Percentiles rank a stretch among this genome's conserved stretches.
Evolutionary conservation across 768 basidiomycete genomes (phyloP).

Genomic region (Kwoniella shandongensis): DNA sequence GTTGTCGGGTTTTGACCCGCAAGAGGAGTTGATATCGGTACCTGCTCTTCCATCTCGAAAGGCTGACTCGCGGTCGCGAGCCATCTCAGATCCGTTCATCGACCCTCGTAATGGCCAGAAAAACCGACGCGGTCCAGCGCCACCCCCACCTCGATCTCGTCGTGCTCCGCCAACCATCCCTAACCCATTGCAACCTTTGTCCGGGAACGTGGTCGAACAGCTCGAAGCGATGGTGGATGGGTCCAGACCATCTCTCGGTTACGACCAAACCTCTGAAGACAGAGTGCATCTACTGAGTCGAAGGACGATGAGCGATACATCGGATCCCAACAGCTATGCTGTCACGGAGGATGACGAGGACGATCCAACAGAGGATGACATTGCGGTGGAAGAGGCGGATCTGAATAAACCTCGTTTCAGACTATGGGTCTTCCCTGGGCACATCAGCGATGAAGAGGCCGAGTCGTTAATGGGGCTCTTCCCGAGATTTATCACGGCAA

Average conservation of each 20-base stretch:
- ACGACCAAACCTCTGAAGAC: slow-evolving; percentile 17
- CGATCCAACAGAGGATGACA: slow-evolving; percentile 57
- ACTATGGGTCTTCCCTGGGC: slow-evolving; percentile 72
- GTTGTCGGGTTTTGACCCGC: background rate
- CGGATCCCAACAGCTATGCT: slow-evolving; percentile 44
- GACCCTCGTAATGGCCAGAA: slow-evolving; percentile 20
- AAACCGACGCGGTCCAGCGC: slow-evolving; percentile 30
- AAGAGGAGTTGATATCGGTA: slow-evolving; percentile 6
- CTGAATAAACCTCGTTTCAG: slow-evolving; percentile 57
- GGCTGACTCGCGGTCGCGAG: slow-evolving; percentile 18
- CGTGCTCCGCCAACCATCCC: slow-evolving; percentile 13
- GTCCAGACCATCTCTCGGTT: background rate
- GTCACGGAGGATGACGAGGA: slow-evolving; percentile 50
- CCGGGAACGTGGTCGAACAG: slow-evolving; percentile 13
- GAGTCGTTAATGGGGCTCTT: slow-evolving; percentile 69
- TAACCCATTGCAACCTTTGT: slow-evolving; percentile 21
- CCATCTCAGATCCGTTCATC: slow-evolving; percentile 41
- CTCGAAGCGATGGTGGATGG: background rate
- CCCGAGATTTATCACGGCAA: slow-evolving; percentile 65
- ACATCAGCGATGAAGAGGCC: slow-evolving; percentile 71
- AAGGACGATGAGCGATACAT: slow-evolving; percentile 16
- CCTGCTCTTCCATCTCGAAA: background rate
- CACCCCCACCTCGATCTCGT: slow-evolving; percentile 30
- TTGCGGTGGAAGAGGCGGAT: slow-evolving; percentile 38
- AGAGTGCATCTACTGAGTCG: slow-evolving; percentile 18